A percentile compares a stretch with the other conserved stretches of the same genome.
Conservation (phyloP, 768 basidiomycete species). For the Wakefieldia striispora region DNA sequence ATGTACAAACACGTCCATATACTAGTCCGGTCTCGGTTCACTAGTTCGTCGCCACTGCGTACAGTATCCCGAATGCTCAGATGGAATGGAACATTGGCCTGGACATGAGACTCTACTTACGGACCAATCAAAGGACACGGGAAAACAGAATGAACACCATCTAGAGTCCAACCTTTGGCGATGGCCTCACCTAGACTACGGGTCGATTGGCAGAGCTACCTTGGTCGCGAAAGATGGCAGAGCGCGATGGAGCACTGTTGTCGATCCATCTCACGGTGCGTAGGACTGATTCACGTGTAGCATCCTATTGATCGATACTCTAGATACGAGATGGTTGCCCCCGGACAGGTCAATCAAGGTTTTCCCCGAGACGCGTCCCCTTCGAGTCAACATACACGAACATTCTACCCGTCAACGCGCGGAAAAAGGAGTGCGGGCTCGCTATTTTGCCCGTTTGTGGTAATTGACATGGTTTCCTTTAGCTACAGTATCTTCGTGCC, state of each 20-base stretch:
- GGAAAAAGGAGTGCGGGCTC: slow-evolving; percentile 60
- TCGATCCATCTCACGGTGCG: slow-evolving; percentile 29
- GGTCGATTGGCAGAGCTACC: slow-evolving; percentile 55
- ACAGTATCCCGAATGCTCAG: slow-evolving; percentile 23
- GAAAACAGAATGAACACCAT: slow-evolving; percentile 29
- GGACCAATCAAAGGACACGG: slow-evolving; percentile 19
- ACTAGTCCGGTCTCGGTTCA: too few relatives aligned
- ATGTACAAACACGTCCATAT: too few relatives aligned
- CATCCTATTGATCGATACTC: slow-evolving; percentile 5
- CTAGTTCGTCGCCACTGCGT: too few relatives aligned
- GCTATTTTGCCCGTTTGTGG: background rate
- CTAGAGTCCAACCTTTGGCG: slow-evolving; percentile 29
- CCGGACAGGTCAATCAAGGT: slow-evolving; percentile 38
- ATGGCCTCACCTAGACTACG: slow-evolving; percentile 58
- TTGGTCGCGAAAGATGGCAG: slow-evolving; percentile 43
- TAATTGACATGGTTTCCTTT: background rate
- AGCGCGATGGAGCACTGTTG: slow-evolving; percentile 53
- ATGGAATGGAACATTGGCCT: slow-evolving; percentile 83
- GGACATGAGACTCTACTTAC: slow-evolving; percentile 38
- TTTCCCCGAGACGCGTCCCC: slow-evolving; percentile 58
- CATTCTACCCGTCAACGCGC: slow-evolving; percentile 46
- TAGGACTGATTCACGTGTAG: background rate
- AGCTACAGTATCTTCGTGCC: slow-evolving; percentile 74
- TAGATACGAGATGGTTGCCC: slow-evolving; percentile 34
- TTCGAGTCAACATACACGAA: slow-evolving; percentile 28